phyloP scores from a whole-genome alignment of 2,329 filamentous ascomycete genomes.

The Botrytis hyacinthi region DNA sequence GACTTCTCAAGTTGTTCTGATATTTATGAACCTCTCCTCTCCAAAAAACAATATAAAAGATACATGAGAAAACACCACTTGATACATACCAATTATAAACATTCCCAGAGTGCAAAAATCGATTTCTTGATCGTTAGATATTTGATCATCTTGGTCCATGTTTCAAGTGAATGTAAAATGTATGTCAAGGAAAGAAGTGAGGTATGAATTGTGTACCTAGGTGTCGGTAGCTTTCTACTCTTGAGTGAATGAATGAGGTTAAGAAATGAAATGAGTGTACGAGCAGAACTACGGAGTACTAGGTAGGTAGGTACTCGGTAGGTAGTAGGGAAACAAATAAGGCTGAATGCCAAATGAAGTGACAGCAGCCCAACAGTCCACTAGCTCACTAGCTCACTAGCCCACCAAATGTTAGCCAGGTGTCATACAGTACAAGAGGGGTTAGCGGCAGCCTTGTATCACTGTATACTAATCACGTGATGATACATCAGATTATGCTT shows the following conservation, averaged over 20 bases:
- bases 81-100: slow-evolving; percentile 65
- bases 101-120: slow-evolving; percentile 71
- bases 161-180: background rate
- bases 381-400: background rate
- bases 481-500: no score
- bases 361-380: background rate
- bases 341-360: slow-evolving; percentile 1
- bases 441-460: background rate
- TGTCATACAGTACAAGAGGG: background rate
- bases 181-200: background rate
- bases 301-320: background rate
- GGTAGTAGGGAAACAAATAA: background rate
- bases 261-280: background rate
- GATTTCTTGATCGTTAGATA: slow-evolving; percentile 44
- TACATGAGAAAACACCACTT: background rate
- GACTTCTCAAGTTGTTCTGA: slow-evolving; percentile 11
- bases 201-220: background rate
- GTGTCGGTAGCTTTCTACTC: background rate
- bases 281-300: background rate
- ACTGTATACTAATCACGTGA: no score
- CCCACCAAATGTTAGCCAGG: background rate
- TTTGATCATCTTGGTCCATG: slow-evolving; percentile 27
- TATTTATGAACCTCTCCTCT: background rate
- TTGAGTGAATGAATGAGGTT: background rate
- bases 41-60: background rate